Conservation (phyloP, 768 basidiomycete genomes). For the Lactifluus echinatus region DNA sequence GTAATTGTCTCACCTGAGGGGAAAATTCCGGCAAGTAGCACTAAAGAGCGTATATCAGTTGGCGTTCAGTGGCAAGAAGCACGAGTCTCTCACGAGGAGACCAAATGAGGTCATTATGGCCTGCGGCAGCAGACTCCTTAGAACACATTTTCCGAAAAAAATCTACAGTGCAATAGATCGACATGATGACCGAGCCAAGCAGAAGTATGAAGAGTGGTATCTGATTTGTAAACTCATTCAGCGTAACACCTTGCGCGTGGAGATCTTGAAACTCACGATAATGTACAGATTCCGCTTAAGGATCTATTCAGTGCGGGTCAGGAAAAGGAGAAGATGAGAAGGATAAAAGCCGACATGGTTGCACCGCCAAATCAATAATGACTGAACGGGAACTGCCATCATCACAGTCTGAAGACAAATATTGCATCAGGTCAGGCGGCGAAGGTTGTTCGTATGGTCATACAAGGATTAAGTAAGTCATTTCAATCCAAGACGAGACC, state of each 20-base stretch:
- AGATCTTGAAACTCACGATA: not conserved
- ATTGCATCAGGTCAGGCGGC: not conserved
- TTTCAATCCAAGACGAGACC: not conserved
- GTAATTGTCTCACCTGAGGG: not conserved
- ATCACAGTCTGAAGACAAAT: not conserved
- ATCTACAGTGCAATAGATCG: not conserved
- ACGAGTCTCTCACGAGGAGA: not conserved
- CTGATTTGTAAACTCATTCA: not conserved
- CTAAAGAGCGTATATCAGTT: not conserved
- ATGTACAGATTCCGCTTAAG: not conserved
- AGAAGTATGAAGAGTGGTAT: not conserved
- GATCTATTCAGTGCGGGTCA: not conserved
- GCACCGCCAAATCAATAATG: conserved; percentile 1
- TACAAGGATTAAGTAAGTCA: not conserved
- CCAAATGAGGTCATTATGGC: too few species aligned
- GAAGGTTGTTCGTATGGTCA: not conserved
- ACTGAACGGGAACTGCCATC: not conserved
- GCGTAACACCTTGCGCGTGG: not conserved
- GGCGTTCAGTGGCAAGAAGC: not conserved
- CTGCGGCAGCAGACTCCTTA: not conserved
- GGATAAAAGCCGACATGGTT: not conserved
- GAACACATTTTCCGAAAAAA: not conserved
- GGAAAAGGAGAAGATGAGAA: not conserved
- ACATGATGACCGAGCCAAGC: not conserved
- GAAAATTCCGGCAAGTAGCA: not conserved